These are phyloP conservation scores for Fusarium robinianum DNA, from an alignment of 2,329 filamentous ascomycete genomes.

Conservation along the genomic window DNA sequence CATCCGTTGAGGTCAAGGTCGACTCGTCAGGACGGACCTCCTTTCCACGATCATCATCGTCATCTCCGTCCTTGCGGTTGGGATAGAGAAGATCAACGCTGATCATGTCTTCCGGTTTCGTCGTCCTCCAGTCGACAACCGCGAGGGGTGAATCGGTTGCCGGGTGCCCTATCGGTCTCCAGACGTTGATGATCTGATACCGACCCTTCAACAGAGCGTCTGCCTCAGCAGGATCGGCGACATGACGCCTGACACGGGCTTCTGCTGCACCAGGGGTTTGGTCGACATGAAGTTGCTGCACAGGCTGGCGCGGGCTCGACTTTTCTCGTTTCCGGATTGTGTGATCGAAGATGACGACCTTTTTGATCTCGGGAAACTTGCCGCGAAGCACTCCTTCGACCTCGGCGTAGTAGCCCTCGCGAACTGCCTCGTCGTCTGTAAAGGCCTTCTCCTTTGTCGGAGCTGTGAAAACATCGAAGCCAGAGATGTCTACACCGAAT, in stretches of 20 bases:
- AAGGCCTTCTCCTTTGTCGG: constrained; percentile 57
- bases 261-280: constrained; percentile 68
- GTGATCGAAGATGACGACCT: constrained; percentile 73
- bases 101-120: constrained; percentile 31
- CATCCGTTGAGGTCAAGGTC: constrained; percentile 23
- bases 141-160: constrained; percentile 33
- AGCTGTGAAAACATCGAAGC: constrained; percentile 32
- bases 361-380: constrained; percentile 59
- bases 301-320: constrained; percentile 63
- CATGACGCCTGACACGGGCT: constrained; percentile 63
- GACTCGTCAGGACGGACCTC: constrained; percentile 24
- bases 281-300: constrained; percentile 73
- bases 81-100: constrained; percentile 33
- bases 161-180: constrained; percentile 39
- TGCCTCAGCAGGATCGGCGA: constrained; percentile 52
- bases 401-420: constrained; percentile 63
- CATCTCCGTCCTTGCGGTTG: constrained; percentile 21
- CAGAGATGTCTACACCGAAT: constrained; percentile 34
- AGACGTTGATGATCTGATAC: constrained; percentile 59
- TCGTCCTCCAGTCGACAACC: constrained; percentile 33
- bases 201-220: constrained; percentile 44
- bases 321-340: constrained; percentile 64
- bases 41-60: constrained; percentile 34
- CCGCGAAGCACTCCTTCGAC: constrained; percentile 61
- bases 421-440: constrained; percentile 58